Percentiles rank a stretch among this genome's conserved stretches.
phyloP scores from a whole-genome alignment of 202 grass and related monocot genomes.

The Setaria italica region DNA sequence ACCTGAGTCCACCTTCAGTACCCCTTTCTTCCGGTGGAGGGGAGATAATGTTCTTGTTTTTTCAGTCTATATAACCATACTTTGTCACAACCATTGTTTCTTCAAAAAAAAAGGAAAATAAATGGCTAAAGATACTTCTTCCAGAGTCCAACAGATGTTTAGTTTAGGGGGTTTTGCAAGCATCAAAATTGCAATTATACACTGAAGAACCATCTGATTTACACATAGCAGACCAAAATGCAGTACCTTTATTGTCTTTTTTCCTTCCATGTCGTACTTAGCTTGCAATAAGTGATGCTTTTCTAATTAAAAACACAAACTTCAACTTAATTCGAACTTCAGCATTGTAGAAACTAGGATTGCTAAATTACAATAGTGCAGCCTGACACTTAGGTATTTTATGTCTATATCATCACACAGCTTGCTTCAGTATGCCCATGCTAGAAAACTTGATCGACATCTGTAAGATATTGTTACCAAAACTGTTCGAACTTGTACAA shows the following conservation, averaged over 20 bases:
- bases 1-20: conserved; percentile 6
- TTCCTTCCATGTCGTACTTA: neutral
- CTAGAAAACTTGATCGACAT: conserved; percentile 36
- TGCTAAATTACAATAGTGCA: conserved; percentile 19
- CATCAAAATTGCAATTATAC: conserved; percentile 6
- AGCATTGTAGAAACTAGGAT: conserved; percentile 15
- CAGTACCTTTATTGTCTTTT: neutral
- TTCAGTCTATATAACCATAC: neutral
- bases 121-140: conserved; percentile 1
- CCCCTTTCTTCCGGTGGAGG: conserved; percentile 1
- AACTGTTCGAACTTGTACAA: conserved; percentile 13
- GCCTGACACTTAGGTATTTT: conserved; percentile 1
- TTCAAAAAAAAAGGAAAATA: neutral
- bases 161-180: neutral
- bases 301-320: neutral
- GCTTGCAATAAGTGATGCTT: neutral
- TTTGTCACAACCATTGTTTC: conserved; percentile 3
- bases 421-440: conserved; percentile 27
- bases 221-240: neutral
- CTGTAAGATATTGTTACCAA: conserved; percentile 44
- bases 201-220: conserved; percentile 3
- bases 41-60: conserved; percentile 1
- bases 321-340: neutral
- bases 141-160: neutral
- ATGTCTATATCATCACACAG: conserved; percentile 31